Evolutionary conservation across 2,329 filamentous ascomycete genomes (phyloP).

Genomic region (Cladorrhinum sp.): DNA sequence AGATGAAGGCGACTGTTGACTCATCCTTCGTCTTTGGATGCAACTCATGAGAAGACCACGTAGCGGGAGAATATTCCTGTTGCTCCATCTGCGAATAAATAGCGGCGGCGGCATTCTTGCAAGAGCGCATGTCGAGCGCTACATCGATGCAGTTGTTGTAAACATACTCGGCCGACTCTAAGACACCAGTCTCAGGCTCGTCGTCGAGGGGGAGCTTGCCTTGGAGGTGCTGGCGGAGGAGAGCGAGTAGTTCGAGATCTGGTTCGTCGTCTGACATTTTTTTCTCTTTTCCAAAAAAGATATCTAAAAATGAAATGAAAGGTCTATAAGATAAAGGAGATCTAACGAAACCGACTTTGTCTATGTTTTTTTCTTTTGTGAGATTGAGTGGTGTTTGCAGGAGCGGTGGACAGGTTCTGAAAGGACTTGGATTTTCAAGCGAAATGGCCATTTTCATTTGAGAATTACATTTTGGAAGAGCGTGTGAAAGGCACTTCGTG

Average conservation of each 20-base stretch:
- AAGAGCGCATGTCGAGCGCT: constrained; percentile 77
- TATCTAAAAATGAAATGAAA: not conserved
- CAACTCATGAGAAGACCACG: constrained; percentile 84
- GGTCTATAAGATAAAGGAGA: not conserved
- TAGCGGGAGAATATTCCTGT: constrained; percentile 77
- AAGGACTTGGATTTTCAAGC: not conserved
- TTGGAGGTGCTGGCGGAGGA: constrained; percentile 76
- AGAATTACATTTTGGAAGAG: not conserved
- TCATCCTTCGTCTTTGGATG: constrained; percentile 83
- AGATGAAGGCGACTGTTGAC: constrained; percentile 83
- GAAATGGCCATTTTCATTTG: not conserved
- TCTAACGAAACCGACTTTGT: not conserved
- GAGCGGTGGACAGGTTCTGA: not conserved
- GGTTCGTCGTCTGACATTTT: constrained; percentile 69
- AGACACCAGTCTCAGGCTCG: constrained; percentile 74
- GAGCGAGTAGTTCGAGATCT: constrained; percentile 80
- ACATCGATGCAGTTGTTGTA: constrained; percentile 94
- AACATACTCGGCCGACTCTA: constrained; percentile 79
- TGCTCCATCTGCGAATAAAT: constrained; percentile 82
- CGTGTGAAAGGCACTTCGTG: not conserved
- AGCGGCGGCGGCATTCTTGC: constrained; percentile 74
- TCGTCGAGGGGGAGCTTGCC: constrained; percentile 53
- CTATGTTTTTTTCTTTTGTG: not conserved
- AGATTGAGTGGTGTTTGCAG: not conserved
- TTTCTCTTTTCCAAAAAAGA: not conserved